Evolutionary conservation across 2,329 filamentous ascomycete genomes (phyloP).

Genomic region (Aspergillus ustus): DNA sequence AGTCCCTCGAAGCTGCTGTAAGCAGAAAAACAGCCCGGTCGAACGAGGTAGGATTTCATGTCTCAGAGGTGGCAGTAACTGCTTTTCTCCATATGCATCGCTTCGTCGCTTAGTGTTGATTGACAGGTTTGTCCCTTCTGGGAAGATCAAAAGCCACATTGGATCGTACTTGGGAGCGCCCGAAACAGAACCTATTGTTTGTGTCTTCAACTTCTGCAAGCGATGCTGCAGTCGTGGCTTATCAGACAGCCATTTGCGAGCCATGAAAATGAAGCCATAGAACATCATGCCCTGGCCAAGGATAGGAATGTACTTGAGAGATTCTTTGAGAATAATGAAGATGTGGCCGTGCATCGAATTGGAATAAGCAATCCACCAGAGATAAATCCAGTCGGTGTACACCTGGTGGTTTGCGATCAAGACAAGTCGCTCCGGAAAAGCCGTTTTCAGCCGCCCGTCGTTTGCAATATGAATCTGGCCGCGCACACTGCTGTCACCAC

Average conservation of each 20-base stretch:
- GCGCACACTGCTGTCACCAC: slow-evolving; percentile 64
- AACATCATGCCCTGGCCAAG: slow-evolving; percentile 68
- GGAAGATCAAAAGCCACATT: slow-evolving; percentile 71
- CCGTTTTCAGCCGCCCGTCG: slow-evolving; percentile 62
- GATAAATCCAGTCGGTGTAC: slow-evolving; percentile 72
- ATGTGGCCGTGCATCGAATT: slow-evolving; percentile 68
- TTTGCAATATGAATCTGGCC: slow-evolving; percentile 61
- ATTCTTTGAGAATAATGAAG: slow-evolving; percentile 70
- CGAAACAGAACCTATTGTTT: slow-evolving; percentile 54
- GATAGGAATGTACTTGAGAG: slow-evolving; percentile 65
- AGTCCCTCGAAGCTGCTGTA: slow-evolving; percentile 62
- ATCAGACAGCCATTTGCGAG: slow-evolving; percentile 66
- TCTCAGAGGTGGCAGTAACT: slow-evolving; percentile 60
- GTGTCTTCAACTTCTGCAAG: slow-evolving; percentile 59
- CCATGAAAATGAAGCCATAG: slow-evolving; percentile 69
- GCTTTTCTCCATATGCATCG: slow-evolving; percentile 61
- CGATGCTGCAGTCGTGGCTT: slow-evolving; percentile 63
- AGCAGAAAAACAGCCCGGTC: slow-evolving; percentile 65
- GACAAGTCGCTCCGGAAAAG: slow-evolving; percentile 65
- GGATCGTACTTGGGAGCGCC: slow-evolving; percentile 57
- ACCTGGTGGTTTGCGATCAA: slow-evolving; percentile 69
- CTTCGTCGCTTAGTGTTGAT: slow-evolving; percentile 60
- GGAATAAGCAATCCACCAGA: slow-evolving; percentile 71
- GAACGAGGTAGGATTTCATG: slow-evolving; percentile 65
- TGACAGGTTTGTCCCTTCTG: slow-evolving; percentile 67